Base-by-base conservation (phyloP, 1,284 basidiomycete species). In the Anthracocystis panici-leucophaei region DNA sequence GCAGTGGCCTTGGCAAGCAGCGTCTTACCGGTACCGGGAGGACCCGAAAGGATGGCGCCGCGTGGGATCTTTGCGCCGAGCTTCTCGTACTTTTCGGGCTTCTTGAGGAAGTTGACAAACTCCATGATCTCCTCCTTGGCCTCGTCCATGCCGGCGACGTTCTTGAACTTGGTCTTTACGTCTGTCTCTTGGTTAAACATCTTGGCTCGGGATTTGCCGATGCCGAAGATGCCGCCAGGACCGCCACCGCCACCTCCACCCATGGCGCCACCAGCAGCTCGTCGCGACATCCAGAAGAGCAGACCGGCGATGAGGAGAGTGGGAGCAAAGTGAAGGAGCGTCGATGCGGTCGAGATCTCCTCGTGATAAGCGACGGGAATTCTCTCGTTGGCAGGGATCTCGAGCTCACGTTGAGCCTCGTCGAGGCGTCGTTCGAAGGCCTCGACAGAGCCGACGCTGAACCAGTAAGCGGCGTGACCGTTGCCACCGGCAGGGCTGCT, bases 51-150 rank as follows among this genome's bases (percentile, higher is more conserved):
- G 86, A 99, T 97, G 50, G 97, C 97, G 69, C 96, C 97, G 56
- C 96, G 93, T 62, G 97, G 97, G 75, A 99, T 99, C 88, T 98
- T 99, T 73, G 96, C 97, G 71, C 97, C 96, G 41, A 99, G 90
- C 83, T 92, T 93, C 87, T 98, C 93, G 87, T 98, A 99, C 86
- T 92, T 92, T 49, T 90, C 87, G 8, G 96, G 96, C 78, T 98
- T 93, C 88, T 98, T 98, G 84, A 99, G 89, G 88, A 99, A 99
- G 82, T 95, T 96, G 85, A 99, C 97, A 84, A 99, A 99, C 86
- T 99, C 96, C 94, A 98, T 97, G 81, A 99, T 97, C 88, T 99
- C 96, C 88, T 96, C 93, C 88, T 99, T 99, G 59, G 95, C 96
- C 87, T 99, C 96, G 87, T 99, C 96, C 95, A 98, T 98, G 49